Evolutionary conservation across 352 stramenopile species (phyloP).

Genomic region (Phytophthora vignae): DNA sequence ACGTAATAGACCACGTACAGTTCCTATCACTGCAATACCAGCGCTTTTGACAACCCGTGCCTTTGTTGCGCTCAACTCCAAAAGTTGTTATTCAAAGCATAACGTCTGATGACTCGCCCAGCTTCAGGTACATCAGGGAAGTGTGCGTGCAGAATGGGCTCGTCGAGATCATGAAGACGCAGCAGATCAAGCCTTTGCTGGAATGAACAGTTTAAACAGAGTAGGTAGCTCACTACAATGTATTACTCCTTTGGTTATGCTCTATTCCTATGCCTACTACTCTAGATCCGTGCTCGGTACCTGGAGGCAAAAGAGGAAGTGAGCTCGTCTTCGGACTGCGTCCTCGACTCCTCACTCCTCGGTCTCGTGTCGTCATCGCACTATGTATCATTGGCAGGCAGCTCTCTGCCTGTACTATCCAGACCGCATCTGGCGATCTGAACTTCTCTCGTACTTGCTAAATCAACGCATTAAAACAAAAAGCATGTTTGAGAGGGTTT

Average conservation of each 20-base stretch:
- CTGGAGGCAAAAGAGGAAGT: slow-evolving; percentile 21
- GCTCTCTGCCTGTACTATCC: slow-evolving; percentile 20
- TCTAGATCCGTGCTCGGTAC: slow-evolving; percentile 9
- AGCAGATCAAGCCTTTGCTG: neutral
- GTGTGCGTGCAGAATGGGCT: neutral
- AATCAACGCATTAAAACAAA: too few relatives aligned
- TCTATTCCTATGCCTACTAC: slow-evolving; percentile 2
- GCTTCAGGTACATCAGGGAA: neutral
- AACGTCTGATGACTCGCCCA: neutral
- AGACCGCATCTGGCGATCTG: slow-evolving; percentile 15
- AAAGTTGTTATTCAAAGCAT: neutral
- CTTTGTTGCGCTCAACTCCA: neutral
- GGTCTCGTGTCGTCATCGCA: slow-evolving; percentile 10
- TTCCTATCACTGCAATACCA: neutral
- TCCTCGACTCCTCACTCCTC: slow-evolving; percentile 4
- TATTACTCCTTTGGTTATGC: too few relatives aligned
- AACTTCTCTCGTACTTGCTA: slow-evolving; percentile 2
- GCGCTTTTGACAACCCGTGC: neutral
- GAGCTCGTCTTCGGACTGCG: slow-evolving; percentile 16
- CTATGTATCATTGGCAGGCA: slow-evolving; percentile 6
- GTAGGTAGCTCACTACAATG: too few relatives aligned
- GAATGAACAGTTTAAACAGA: too few relatives aligned
- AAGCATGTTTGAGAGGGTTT: too few relatives aligned
- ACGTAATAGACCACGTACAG: neutral
- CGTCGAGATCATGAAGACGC: neutral